Conservation (phyloP, 1,284 basidiomycete genomes). For the Neolentinus lepideus region DNA sequence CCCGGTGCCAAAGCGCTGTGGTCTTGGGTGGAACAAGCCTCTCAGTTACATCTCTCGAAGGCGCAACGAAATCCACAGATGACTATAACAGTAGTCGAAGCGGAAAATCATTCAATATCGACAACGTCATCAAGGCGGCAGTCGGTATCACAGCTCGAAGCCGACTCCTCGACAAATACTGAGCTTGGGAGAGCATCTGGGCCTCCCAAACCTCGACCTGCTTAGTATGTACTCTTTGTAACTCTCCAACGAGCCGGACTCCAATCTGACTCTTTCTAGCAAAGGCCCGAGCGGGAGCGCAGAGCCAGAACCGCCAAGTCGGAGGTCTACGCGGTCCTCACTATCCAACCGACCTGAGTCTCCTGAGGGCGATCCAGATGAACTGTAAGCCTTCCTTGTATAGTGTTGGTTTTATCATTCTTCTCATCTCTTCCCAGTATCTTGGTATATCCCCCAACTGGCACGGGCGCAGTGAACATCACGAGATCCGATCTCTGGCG, state of each 20-base stretch:
- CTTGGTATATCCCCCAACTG: conserved; percentile 65
- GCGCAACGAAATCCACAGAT: not conserved
- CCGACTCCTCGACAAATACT: not conserved
- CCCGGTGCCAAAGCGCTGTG: not conserved
- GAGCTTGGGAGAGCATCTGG: not conserved
- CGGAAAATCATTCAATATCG: not conserved
- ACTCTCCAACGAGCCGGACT: not conserved
- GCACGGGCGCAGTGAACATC: conserved; percentile 70
- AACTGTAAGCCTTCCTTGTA: conserved; percentile 37
- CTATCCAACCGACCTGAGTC: conserved; percentile 8
- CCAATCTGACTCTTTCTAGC: not conserved
- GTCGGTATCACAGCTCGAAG: not conserved
- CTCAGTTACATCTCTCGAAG: not conserved
- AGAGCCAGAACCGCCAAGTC: conserved; percentile 7
- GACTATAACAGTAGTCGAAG: too few relatives aligned
- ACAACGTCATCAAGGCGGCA: not conserved
- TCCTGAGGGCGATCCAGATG: conserved; percentile 42
- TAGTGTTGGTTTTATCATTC: conserved; percentile 3
- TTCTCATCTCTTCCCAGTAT: conserved; percentile 37
- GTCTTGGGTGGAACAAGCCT: not conserved
- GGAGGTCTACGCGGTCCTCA: not conserved
- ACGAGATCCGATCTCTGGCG: conserved; percentile 73
- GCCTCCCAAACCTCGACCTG: conserved; percentile 7
- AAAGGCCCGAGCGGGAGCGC: conserved; percentile 2
- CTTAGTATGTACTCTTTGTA: conserved; percentile 4